A percentile compares a stretch with the other conserved stretches of the same genome.
Conservation (phyloP, 208 protist species). For the Herpetomonas tarakana region DNA sequence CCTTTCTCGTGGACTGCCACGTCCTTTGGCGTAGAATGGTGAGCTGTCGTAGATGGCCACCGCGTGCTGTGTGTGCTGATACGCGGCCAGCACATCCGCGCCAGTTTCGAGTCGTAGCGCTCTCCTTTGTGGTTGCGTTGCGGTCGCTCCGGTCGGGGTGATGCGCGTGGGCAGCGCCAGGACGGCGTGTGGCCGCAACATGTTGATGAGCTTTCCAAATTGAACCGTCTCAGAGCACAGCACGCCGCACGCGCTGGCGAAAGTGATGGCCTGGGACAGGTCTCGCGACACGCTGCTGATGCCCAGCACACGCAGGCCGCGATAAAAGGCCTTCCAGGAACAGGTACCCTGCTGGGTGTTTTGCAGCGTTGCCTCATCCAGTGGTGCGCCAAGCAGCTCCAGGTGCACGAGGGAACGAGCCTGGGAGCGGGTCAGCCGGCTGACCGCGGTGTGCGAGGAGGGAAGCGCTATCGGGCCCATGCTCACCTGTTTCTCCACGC, state of each 20-base stretch:
- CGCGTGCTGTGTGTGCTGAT: background rate
- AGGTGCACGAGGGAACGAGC: conserved; percentile 18
- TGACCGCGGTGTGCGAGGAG: background rate
- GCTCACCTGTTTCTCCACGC: conserved; percentile 6
- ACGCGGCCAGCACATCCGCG: background rate
- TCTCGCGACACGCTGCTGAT: conserved; percentile 29
- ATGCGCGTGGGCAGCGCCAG: background rate
- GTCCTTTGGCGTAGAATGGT: background rate
- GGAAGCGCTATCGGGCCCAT: conserved; percentile 2
- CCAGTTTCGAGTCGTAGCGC: background rate
- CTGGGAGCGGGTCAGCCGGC: conserved; percentile 3
- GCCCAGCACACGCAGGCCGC: conserved; percentile 31
- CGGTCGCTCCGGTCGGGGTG: no score
- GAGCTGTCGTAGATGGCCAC: background rate
- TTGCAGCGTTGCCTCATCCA: conserved; percentile 6
- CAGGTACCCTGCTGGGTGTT: conserved; percentile 21
- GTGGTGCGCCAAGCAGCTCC: conserved; percentile 17
- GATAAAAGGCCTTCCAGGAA: conserved; percentile 50
- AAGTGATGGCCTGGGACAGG: conserved; percentile 21
- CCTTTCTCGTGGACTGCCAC: no score
- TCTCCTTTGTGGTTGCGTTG: background rate
- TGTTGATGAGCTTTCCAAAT: conserved; percentile 32
- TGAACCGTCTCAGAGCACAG: conserved; percentile 24
- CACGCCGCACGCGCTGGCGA: conserved; percentile 37
- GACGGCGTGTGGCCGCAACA: conserved; percentile 34